Evolutionary conservation across 129 eudicot species (phyloP), one percentile per base, ranked within the genome.

Genomic region (Scalesia atractyloides): DNA sequence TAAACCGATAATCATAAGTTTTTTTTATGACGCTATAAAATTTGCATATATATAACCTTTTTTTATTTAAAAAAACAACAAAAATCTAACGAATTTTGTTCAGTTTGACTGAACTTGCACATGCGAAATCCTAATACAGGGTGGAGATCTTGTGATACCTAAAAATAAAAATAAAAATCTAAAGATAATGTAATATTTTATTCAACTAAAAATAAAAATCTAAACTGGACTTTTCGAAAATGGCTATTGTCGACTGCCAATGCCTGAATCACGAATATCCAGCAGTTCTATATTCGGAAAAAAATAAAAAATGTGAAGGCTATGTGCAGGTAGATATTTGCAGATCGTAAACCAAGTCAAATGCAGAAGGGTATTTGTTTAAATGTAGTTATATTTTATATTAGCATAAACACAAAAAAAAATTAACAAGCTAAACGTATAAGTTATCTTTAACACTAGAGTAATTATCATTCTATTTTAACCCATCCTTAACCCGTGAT

Each of bases 121-220:
- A 68, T 50, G 73, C 48, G 56, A 51, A n/a, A 7, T 57, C 46
- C 50, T 36, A 15, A 53, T 11, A 57, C 52, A 48, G 7, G 77
- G 62, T 73, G 63, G 70, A 73, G 62, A 73, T 61, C 13, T 49
- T 62, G 20, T 46, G 63, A n/a, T n/a, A n/a, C n/a, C n/a, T n/a
- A n/a, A n/a, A n/a, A n/a, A n/a, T n/a, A n/a, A n/a, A n/a, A n/a
- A n/a, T n/a, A n/a, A n/a, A n/a, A n/a, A n/a, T n/a, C n/a, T n/a
- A 50, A 30, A 60, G 68, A 72, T 72, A 72, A 72, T 68, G 49
- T 60, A 19, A 61, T 73, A 60, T 48, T 46, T 3, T 48, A 46
- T 24, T 24, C 15, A n/a, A 26, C 9, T 53, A 15, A 10, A 7
- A 19, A 10, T 18, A 11, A 11, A 68, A 15, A 20, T 17, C 26